Conservation (phyloP, 306 rosid species). For the Ormosia semicastrata region DNA sequence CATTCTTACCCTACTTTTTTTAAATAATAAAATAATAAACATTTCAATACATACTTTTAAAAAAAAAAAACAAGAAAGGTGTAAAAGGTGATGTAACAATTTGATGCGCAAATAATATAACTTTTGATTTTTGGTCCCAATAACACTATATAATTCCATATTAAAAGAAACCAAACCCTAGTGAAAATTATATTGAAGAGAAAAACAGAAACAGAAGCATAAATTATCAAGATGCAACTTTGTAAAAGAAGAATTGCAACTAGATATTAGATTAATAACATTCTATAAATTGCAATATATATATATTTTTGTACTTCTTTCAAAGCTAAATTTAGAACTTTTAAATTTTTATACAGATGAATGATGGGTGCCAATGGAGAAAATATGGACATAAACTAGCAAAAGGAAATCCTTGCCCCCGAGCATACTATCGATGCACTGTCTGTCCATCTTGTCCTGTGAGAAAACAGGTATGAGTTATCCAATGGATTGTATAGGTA, state of each 20-base stretch:
- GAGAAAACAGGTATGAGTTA: conserved; percentile 57
- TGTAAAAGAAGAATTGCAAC: not conserved
- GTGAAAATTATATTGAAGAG: not conserved
- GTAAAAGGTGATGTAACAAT: no score
- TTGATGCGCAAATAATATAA: no score
- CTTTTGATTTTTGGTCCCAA: no score
- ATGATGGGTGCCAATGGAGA: conserved; percentile 93
- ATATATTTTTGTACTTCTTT: no score
- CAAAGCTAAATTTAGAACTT: not conserved
- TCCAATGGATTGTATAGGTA: not conserved
- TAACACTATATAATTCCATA: not conserved
- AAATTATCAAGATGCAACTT: not conserved
- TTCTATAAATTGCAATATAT: not conserved
- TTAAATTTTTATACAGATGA: conserved; percentile 45
- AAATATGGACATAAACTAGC: conserved; percentile 86
- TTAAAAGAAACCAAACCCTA: not conserved
- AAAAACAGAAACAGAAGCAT: not conserved
- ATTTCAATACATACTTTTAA: no score
- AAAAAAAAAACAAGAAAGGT: no score
- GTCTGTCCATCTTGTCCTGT: conserved; percentile 67
- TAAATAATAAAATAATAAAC: no score
- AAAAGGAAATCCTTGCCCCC: conserved; percentile 84
- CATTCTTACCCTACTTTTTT: no score
- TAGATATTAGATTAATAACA: not conserved
- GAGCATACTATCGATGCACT: conserved; percentile 80